Evolutionary conservation across 768 basidiomycete genomes (phyloP), one percentile per base, ranked within the genome.

Genomic region (Agrocybe praecox): DNA sequence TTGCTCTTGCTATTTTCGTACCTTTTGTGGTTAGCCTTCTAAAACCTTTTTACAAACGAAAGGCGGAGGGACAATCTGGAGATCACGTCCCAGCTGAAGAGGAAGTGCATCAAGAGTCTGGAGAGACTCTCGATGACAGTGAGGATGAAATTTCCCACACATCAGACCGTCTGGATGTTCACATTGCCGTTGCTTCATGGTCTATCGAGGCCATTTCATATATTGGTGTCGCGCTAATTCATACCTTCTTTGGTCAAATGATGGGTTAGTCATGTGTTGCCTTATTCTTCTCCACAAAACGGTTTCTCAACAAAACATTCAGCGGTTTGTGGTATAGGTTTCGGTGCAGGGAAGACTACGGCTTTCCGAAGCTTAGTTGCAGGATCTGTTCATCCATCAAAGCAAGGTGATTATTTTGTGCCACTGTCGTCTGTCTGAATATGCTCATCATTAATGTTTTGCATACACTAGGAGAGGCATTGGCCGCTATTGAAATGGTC

Each of bases 91-190:
- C 33, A 8, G 33, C 33, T 8, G 33, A 34, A 34, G 33, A 34
- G 15, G 33, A 34, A 15, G n/a, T 33, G 12, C 17, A n/a, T 18
- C 42, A 46, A n/a, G 51, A 36, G 7, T 15, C 42, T 10, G 42
- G 44, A 19, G 29, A 33, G 29, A 42, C 48, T 11, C 29, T 29
- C 7, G 12, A 33, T 9, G n/a, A 17, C 10, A 46, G 15, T 24
- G 18, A 36, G 12, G 46, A 56, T 15, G 47, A 49, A 18, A 14
- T 53, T n/a, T 60, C 59, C 5, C 32, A 53, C 18, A 60, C 55
- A 17, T 60, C 59, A 14, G 59, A 60, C n/a, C 50, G 53, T 32
- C 19, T 60, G 46, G 55, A 60, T 32, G 54, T 60, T 11, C 59
- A 60, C 33, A 56, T 60, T 19, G 52, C 55, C 21, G 26, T 60